Percentiles rank a stretch among this genome's conserved stretches.
Evolutionary conservation across 257 asterid genomes (phyloP).

Genomic region (Solanum pinnatisectum): DNA sequence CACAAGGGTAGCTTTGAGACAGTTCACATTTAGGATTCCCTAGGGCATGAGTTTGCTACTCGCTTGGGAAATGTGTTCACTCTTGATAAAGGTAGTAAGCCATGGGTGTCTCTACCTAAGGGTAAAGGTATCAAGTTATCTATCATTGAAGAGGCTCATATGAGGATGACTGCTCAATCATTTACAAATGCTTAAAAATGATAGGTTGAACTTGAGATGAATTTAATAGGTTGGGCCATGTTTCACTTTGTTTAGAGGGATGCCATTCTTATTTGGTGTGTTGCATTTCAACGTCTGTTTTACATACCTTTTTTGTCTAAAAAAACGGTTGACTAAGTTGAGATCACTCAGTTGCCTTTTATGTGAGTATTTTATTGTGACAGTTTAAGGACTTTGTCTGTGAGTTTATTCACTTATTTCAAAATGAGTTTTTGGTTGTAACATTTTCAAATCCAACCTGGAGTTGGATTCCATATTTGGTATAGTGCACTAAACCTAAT

Average conservation of each 20-base stretch:
- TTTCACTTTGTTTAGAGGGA: neutral
- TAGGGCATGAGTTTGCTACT: conserved; percentile 27
- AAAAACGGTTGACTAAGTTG: neutral
- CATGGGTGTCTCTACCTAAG: conserved; percentile 31
- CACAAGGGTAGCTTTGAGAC: conserved; percentile 30
- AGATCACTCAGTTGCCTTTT: neutral
- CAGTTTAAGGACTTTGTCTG: neutral
- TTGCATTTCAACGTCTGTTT: neutral
- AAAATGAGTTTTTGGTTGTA: no score
- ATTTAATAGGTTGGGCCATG: neutral
- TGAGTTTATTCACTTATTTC: neutral
- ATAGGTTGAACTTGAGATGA: neutral
- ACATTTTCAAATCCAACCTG: neutral
- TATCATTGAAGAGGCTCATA: conserved; percentile 27
- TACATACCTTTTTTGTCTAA: neutral
- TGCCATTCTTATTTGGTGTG: neutral
- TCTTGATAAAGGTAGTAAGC: conserved; percentile 27
- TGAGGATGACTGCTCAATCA: conserved; percentile 24
- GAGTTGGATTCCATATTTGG: neutral
- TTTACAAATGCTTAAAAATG: conserved; percentile 5
- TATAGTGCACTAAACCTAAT: neutral
- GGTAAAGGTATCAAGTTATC: conserved; percentile 30
- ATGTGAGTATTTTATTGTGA: neutral
- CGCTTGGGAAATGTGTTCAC: conserved; percentile 26
- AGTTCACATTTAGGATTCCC: conserved; percentile 18